Conservation (phyloP, 345 rosid species). For the Cardamine occulta region DNA sequence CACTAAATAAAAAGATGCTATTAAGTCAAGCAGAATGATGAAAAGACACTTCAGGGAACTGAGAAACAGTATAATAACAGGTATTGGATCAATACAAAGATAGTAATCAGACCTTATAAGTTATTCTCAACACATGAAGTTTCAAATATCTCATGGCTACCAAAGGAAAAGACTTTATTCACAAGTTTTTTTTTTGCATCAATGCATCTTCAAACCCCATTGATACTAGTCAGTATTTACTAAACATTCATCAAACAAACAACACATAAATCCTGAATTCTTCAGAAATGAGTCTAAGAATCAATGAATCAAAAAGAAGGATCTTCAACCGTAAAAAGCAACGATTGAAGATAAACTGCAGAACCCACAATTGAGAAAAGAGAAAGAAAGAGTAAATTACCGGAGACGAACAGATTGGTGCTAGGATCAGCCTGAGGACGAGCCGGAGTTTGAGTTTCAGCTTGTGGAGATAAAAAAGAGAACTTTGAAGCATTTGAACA, state of each 20-base stretch:
- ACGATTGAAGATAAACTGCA: neutral
- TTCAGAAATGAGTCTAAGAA: neutral
- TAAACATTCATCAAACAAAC: neutral
- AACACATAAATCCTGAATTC: neutral
- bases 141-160: neutral
- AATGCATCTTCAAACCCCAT: neutral
- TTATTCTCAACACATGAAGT: neutral
- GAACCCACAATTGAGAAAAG: neutral
- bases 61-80: neutral
- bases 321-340: neutral
- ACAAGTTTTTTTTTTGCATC: neutral
- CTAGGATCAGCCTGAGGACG: slow-evolving; percentile 75
- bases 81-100: neutral
- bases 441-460: slow-evolving; percentile 47
- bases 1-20: neutral
- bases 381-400: slow-evolving; percentile 33
- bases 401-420: slow-evolving; percentile 78
- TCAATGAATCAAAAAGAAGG: neutral
- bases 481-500: slow-evolving; percentile 53
- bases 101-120: neutral
- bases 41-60: too few relatives aligned
- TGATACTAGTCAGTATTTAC: neutral
- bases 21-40: too few relatives aligned
- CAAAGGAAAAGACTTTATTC: neutral
- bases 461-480: slow-evolving; percentile 46